A percentile compares a stretch with the other conserved stretches of the same genome.
phyloP scores from a whole-genome alignment of 2,329 filamentous ascomycete species.

The Fusarium anguioides region DNA sequence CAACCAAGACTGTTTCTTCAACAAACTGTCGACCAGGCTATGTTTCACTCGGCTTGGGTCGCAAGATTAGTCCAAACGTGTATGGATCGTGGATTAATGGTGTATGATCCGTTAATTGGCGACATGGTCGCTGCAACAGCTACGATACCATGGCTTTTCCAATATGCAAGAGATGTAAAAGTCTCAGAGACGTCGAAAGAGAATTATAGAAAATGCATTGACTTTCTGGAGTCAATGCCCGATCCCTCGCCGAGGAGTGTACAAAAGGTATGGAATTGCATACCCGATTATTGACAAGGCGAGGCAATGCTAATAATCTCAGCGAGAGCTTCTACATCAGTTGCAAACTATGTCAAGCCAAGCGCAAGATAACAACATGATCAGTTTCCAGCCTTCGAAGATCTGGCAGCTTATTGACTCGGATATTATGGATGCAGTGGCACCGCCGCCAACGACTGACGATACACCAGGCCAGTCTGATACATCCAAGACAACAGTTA shows the following conservation, averaged over 20 bases:
- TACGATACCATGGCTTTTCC: slow-evolving; percentile 41
- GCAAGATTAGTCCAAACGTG: slow-evolving; percentile 35
- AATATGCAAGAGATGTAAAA: slow-evolving; percentile 35
- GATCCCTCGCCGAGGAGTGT: slow-evolving; percentile 24
- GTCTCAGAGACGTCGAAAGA: slow-evolving; percentile 31
- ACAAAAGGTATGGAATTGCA: slow-evolving; percentile 14
- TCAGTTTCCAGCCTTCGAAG: slow-evolving; percentile 32
- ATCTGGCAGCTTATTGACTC: slow-evolving; percentile 37
- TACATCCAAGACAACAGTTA: slow-evolving; percentile 19
- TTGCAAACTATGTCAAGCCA: slow-evolving; percentile 35
- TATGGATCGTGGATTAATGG: slow-evolving; percentile 30
- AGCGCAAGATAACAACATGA: slow-evolving; percentile 33
- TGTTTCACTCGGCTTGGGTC: slow-evolving; percentile 43
- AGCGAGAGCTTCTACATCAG: slow-evolving; percentile 28
- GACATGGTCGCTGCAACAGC: slow-evolving; percentile 38
- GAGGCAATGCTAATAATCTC: fast-evolving
- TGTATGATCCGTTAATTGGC: slow-evolving; percentile 36
- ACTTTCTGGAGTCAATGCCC: slow-evolving; percentile 28
- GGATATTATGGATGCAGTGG: slow-evolving; percentile 26
- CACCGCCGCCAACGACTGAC: slow-evolving; percentile 12
- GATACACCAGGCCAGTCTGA: slow-evolving; percentile 11
- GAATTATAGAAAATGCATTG: slow-evolving; percentile 30
- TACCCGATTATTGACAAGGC: fast-evolving
- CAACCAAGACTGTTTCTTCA: slow-evolving; percentile 35
- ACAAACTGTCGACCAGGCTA: slow-evolving; percentile 38